phyloP scores from a whole-genome alignment of 225 moss, liverwort and hornwort species.

The Rhytidiadelphus loreus region DNA sequence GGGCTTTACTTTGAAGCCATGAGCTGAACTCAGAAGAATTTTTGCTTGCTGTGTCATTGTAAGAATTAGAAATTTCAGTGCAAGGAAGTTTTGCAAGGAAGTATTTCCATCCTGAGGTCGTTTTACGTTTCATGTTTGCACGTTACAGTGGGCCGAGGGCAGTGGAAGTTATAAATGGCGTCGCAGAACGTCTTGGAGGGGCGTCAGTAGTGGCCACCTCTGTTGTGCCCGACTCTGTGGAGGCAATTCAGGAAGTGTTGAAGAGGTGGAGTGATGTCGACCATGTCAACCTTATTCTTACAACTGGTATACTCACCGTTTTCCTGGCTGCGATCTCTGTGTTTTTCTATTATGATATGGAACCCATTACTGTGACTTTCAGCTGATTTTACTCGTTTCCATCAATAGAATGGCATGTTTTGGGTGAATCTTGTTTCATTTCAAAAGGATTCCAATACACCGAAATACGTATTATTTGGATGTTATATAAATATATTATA shows the following conservation, averaged over 20 bases:
- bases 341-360: neutral
- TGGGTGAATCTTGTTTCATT: neutral
- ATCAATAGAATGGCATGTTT: neutral
- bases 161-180: constrained; percentile 60
- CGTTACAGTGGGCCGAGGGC: constrained; percentile 77
- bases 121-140: neutral
- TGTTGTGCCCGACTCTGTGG: constrained; percentile 61
- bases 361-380: neutral
- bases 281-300: constrained; percentile 68
- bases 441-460: neutral
- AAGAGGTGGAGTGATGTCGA: constrained; percentile 74
- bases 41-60: neutral
- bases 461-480: neutral
- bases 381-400: neutral
- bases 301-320: constrained; percentile 44
- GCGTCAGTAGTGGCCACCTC: constrained; percentile 74
- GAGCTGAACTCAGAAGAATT: neutral
- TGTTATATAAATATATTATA: neutral
- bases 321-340: neutral
- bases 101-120: neutral
- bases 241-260: constrained; percentile 73
- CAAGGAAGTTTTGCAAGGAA: neutral
- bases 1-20: neutral
- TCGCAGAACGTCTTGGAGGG: constrained; percentile 81
- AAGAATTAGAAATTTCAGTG: neutral